Evolutionary conservation across 2,329 filamentous ascomycete genomes (phyloP).

Genomic region (Colletotrichum tropicicola): DNA sequence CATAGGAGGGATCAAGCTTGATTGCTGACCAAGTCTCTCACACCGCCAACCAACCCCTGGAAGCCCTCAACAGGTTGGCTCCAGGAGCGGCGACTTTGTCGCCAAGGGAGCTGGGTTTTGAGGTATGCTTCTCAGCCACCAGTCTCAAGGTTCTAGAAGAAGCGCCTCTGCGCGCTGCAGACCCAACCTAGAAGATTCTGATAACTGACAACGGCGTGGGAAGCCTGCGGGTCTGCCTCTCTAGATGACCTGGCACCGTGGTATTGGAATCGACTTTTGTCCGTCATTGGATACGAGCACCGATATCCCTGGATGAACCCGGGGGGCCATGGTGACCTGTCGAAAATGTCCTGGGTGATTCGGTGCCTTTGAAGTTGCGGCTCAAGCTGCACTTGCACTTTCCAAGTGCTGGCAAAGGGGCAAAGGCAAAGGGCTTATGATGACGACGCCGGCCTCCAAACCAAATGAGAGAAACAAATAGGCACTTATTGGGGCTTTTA

Average conservation of each 20-base stretch:
- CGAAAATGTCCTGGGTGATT: too few species aligned
- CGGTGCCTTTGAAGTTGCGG: too few species aligned
- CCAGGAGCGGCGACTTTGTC: too few species aligned
- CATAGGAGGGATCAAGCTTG: constrained; percentile 11
- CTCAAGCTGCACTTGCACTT: too few species aligned
- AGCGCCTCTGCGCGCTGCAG: not conserved
- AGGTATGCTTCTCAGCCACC: not conserved
- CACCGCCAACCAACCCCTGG: constrained; percentile 4
- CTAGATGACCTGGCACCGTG: not conserved
- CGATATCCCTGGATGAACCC: not conserved
- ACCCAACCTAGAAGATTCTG: constrained; percentile 3
- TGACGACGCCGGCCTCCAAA: not conserved
- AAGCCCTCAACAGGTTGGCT: too few species aligned
- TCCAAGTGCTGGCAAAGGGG: too few species aligned
- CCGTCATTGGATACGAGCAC: constrained; percentile 1
- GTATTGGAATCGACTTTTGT: not conserved
- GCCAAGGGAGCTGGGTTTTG: not conserved
- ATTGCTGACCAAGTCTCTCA: not conserved
- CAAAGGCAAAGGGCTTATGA: too few species aligned
- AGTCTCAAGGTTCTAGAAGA: constrained; percentile 1
- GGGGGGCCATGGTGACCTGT: too few species aligned
- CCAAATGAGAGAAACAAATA: not conserved
- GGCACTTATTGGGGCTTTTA: not conserved
- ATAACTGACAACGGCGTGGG: constrained; percentile 20
- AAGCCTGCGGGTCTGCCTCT: constrained; percentile 4